Evolutionary conservation across 2,329 filamentous ascomycete genomes (phyloP).

Genomic region (Diplodia intermedia): DNA sequence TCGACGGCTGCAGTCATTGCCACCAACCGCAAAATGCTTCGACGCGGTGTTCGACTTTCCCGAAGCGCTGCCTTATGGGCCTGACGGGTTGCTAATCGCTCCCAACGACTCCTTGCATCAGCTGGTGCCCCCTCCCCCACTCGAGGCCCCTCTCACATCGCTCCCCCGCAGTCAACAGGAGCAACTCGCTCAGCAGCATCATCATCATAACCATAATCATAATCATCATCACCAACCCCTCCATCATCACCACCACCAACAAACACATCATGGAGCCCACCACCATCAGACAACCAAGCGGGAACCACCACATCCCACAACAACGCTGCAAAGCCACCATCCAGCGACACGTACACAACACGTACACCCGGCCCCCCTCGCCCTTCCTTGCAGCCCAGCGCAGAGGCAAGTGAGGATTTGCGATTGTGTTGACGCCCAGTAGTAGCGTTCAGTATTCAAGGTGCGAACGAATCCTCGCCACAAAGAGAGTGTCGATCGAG

Average conservation of each 20-base stretch:
- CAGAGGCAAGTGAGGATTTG: too few species aligned
- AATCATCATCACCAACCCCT: not conserved
- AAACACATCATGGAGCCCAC: not conserved
- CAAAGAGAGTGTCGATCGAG: too few species aligned
- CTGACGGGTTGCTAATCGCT: too few species aligned
- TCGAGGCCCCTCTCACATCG: not conserved
- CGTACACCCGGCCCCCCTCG: too few species aligned
- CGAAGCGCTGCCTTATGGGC: too few species aligned
- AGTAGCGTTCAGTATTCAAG: too few species aligned
- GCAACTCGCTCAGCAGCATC: not conserved
- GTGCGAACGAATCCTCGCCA: too few species aligned
- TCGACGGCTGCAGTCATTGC: conserved; percentile 71
- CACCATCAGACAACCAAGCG: not conserved
- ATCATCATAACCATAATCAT: too few species aligned
- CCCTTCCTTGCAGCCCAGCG: too few species aligned
- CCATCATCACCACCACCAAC: not conserved
- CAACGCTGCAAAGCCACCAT: not conserved
- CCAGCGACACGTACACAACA: not conserved
- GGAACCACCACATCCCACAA: not conserved
- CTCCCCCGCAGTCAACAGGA: not conserved
- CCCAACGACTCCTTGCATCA: too few species aligned
- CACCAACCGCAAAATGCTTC: conserved; percentile 73
- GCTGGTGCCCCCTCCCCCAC: not conserved
- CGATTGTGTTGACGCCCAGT: too few species aligned
- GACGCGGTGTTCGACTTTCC: too few species aligned